phyloP scores from a whole-genome alignment of 352 stramenopile species.

The Phytopythium oedochilum region DNA sequence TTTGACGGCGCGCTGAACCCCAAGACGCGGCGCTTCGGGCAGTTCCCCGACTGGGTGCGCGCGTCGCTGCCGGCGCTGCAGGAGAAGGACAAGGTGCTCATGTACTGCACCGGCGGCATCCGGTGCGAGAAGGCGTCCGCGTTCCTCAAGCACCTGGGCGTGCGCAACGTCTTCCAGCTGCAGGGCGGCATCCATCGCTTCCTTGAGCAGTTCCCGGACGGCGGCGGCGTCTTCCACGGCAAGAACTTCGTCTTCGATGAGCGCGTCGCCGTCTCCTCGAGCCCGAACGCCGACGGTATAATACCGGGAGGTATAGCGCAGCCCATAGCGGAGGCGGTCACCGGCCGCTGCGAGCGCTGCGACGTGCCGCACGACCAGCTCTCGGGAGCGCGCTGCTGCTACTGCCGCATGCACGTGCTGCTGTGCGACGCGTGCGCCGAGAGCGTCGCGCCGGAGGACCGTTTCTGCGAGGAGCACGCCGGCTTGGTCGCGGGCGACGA shows the following conservation, averaged over 20 bases:
- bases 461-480: conserved; percentile 61
- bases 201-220: conserved; percentile 71
- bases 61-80: conserved; percentile 48
- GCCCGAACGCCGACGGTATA: not conserved
- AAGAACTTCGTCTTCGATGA: conserved; percentile 89
- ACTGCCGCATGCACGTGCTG: conserved; percentile 79
- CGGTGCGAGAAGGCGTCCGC: conserved; percentile 83
- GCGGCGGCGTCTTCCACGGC: conserved; percentile 63
- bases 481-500: conserved; percentile 38
- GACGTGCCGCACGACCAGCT: conserved; percentile 55
- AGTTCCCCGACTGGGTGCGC: conserved; percentile 70
- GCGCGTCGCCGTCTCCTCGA: conserved; percentile 60
- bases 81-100: conserved; percentile 73
- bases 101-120: conserved; percentile 86
- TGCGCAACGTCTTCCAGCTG: conserved; percentile 73
- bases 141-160: conserved; percentile 64
- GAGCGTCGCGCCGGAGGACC: conserved; percentile 14
- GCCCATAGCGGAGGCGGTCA: conserved; percentile 25
- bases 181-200: conserved; percentile 82
- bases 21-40: conserved; percentile 74
- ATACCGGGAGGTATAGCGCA: conserved; percentile 3
- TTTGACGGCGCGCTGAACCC: conserved; percentile 73
- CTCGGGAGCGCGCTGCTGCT: conserved; percentile 55
- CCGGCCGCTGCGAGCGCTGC: conserved; percentile 62
- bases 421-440: conserved; percentile 50